Conservation (phyloP, 2,329 filamentous ascomycete genomes). For the Claviceps sp. region DNA sequence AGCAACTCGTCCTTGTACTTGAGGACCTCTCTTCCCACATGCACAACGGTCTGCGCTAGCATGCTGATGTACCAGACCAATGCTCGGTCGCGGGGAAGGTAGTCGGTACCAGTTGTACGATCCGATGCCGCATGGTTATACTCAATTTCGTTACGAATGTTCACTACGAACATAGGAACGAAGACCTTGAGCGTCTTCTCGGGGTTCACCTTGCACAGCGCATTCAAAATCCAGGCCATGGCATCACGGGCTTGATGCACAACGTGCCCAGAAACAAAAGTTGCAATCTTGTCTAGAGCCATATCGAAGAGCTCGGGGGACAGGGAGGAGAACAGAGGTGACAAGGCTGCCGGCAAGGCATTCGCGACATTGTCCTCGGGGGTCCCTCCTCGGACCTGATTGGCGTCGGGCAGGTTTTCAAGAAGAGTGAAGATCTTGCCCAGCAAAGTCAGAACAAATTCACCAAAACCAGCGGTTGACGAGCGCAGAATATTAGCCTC, state of each 20-base stretch:
- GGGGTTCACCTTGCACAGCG: slow-evolving; percentile 88
- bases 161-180: slow-evolving; percentile 77
- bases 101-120: slow-evolving; percentile 82
- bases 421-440: slow-evolving; percentile 91
- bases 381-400: slow-evolving; percentile 74
- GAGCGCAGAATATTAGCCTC: slow-evolving; percentile 83
- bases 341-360: slow-evolving; percentile 80
- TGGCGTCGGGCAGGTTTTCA: slow-evolving; percentile 87
- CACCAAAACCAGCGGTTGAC: slow-evolving; percentile 84
- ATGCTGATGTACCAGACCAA: slow-evolving; percentile 96
- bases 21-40: slow-evolving; percentile 81
- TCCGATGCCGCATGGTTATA: slow-evolving; percentile 93
- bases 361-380: slow-evolving; percentile 97
- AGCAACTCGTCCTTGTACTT: slow-evolving; percentile 82
- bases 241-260: slow-evolving; percentile 94
- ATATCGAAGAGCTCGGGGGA: slow-evolving; percentile 90
- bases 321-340: slow-evolving; percentile 76
- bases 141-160: slow-evolving; percentile 92
- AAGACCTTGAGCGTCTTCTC: slow-evolving; percentile 86
- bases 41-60: slow-evolving; percentile 94
- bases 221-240: slow-evolving; percentile 97
- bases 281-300: slow-evolving; percentile 79
- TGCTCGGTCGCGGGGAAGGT: slow-evolving; percentile 80
- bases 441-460: slow-evolving; percentile 82
- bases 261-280: slow-evolving; percentile 86